These are phyloP conservation scores for Nadsonia commutata DNA, from an alignment of 1,139 yeast species.

Conservation along the genomic window DNA sequence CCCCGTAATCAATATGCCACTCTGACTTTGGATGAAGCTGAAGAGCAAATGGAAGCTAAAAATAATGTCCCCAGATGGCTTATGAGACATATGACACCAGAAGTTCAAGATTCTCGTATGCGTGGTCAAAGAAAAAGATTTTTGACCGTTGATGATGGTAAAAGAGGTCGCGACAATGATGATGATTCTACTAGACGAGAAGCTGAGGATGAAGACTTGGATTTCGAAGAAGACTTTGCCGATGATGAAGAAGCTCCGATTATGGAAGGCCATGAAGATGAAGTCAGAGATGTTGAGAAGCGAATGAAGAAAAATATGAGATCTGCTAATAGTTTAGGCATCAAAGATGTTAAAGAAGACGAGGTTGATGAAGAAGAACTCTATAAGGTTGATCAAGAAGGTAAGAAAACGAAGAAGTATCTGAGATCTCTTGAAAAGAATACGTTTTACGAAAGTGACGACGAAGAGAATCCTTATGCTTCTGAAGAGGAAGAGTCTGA, in stretches of 20 bases:
- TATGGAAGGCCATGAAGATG: conserved; percentile 93
- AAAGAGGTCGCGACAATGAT: conserved; percentile 5
- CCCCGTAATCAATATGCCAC: conserved; percentile 91
- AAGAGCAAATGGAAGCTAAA: conserved; percentile 72
- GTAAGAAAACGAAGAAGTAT: conserved; percentile 71
- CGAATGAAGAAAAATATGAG: conserved; percentile 85
- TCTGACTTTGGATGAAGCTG: conserved; percentile 89
- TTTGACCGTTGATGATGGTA: conserved; percentile 45
- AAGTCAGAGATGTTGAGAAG: conserved; percentile 75
- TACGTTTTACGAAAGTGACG: conserved; percentile 83
- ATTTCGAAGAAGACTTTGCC: conserved; percentile 92
- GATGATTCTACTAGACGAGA: conserved; percentile 30
- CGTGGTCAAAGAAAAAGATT: conserved; percentile 25
- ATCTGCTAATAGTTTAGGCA: conserved; percentile 56
- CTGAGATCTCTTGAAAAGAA: conserved; percentile 76
- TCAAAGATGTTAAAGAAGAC: conserved; percentile 31
- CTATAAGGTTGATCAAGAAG: conserved; percentile 80
- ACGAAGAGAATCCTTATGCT: conserved; percentile 70
- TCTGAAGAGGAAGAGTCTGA: conserved; percentile 41
- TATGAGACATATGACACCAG: conserved; percentile 77
- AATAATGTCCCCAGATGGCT: conserved; percentile 84
- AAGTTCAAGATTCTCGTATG: conserved; percentile 21
- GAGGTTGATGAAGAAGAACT: conserved; percentile 47
- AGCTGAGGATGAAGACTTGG: conserved; percentile 83
- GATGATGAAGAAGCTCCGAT: conserved; percentile 99